phyloP scores from a whole-genome alignment of 768 basidiomycete species.

The Kwoniella shandongensis region DNA sequence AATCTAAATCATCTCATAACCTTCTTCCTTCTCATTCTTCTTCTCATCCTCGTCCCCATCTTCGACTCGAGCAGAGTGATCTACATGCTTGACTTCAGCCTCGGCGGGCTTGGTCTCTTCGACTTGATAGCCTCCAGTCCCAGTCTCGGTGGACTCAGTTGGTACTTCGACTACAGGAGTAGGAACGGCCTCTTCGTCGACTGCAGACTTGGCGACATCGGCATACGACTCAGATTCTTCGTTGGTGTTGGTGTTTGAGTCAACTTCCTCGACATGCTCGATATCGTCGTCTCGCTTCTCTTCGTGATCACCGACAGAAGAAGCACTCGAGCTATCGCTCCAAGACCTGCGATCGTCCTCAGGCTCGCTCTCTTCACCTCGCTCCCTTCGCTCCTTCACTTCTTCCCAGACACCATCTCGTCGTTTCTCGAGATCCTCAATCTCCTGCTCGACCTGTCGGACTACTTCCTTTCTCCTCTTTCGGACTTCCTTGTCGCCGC shows the following conservation, averaged over 20 bases:
- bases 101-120: constrained; percentile 4
- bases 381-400: constrained; percentile 29
- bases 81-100: constrained; percentile 4
- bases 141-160: not conserved
- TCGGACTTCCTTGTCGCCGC: constrained; percentile 62
- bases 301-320: constrained; percentile 28
- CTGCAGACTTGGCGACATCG: constrained; percentile 1
- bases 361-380: constrained; percentile 29
- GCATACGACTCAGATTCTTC: not conserved
- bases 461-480: constrained; percentile 61
- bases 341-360: constrained; percentile 22
- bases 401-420: constrained; percentile 38
- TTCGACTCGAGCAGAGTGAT: constrained; percentile 12
- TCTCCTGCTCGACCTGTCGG: constrained; percentile 63
- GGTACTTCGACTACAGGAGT: not conserved
- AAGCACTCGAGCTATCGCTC: constrained; percentile 6
- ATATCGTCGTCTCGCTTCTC: constrained; percentile 17
- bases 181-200: not conserved
- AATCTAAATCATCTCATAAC: constrained; percentile 17
- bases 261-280: constrained; percentile 24
- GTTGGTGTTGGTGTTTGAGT: constrained; percentile 3
- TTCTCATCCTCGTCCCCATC: constrained; percentile 11
- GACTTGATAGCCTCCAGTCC: constrained; percentile 7
- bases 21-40: constrained; percentile 20
- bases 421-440: constrained; percentile 53